Evolutionary conservation across 805 yeast genomes (phyloP).

Genomic region (Metschnikowia chrysomelidarum): DNA sequence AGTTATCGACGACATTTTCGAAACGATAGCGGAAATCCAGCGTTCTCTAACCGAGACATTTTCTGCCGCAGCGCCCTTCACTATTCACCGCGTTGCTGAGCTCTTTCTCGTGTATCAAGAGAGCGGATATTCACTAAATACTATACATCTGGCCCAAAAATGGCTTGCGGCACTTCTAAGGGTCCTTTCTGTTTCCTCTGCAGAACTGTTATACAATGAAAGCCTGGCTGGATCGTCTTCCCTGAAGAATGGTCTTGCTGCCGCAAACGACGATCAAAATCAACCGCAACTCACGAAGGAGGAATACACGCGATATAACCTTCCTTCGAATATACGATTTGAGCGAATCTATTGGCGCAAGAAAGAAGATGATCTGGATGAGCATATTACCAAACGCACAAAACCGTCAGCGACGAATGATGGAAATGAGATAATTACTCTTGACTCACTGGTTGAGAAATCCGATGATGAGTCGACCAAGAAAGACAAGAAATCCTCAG

Average conservation of each 20-base stretch:
- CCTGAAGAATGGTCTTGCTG: constrained; percentile 1
- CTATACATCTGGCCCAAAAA: constrained; percentile 15
- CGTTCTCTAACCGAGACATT: constrained; percentile 28
- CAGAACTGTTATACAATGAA: constrained; percentile 7
- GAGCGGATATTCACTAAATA: constrained; percentile 17
- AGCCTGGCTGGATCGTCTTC: constrained; percentile 3
- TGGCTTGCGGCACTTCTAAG: constrained; percentile 17
- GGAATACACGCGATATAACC: constrained; percentile 11
- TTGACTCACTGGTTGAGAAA: no score
- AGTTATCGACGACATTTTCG: constrained; percentile 7
- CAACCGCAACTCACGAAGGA: constrained; percentile 6
- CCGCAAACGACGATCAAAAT: background rate
- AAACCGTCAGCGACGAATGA: background rate
- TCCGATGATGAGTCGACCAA: no score
- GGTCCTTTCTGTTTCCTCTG: constrained; percentile 13
- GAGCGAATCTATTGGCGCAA: constrained; percentile 12
- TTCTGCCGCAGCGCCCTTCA: constrained; percentile 19
- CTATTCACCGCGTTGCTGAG: constrained; percentile 18
- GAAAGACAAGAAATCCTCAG: no score
- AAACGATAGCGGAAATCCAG: constrained; percentile 7
- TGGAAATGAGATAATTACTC: no score
- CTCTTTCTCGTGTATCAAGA: constrained; percentile 13
- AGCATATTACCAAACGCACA: background rate
- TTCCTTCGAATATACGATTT: constrained; percentile 16
- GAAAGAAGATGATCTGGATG: background rate